Evolutionary conservation across 2,329 filamentous ascomycete genomes (phyloP).

Genomic region (Xylariaceae sp.): DNA sequence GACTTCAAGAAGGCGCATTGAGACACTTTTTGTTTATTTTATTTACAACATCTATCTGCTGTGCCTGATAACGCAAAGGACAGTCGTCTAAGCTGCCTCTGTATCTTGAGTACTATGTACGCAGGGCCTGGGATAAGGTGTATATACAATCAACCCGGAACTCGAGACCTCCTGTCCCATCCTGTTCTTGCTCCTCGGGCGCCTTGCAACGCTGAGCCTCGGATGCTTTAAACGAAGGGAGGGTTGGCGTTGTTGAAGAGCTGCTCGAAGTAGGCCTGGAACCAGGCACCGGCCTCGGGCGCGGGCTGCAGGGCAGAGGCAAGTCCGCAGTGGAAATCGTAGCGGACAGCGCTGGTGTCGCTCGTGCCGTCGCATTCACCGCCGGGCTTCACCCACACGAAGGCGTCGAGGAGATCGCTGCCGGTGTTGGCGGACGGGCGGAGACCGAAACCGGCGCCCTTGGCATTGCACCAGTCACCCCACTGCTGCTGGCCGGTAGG

Average conservation of each 20-base stretch:
- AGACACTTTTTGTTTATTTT: no score
- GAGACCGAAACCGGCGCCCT: conserved; percentile 51
- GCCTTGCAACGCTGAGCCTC: no score
- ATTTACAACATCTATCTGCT: no score
- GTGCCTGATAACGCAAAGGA: no score
- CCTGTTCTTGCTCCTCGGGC: no score
- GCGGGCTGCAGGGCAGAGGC: conserved; percentile 54
- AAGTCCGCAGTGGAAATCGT: conserved; percentile 50
- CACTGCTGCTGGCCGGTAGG: conserved; percentile 48
- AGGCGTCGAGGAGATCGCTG: conserved; percentile 49
- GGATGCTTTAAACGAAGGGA: conserved; percentile 32
- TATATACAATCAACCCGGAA: no score
- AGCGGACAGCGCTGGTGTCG: conserved; percentile 39
- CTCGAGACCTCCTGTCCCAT: no score
- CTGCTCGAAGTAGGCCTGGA: conserved; percentile 55
- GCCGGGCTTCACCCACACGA: conserved; percentile 60
- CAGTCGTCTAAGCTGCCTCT: no score
- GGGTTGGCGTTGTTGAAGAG: conserved; percentile 52
- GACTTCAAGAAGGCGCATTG: no score
- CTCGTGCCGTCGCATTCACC: conserved; percentile 41
- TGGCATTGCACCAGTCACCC: conserved; percentile 59
- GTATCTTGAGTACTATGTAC: no score
- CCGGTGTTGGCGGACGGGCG: conserved; percentile 50
- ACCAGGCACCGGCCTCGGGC: conserved; percentile 66
- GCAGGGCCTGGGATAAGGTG: no score